Base-by-base conservation (phyloP, 2,329 filamentous ascomycete species). In the Dactylellina cionopaga region DNA sequence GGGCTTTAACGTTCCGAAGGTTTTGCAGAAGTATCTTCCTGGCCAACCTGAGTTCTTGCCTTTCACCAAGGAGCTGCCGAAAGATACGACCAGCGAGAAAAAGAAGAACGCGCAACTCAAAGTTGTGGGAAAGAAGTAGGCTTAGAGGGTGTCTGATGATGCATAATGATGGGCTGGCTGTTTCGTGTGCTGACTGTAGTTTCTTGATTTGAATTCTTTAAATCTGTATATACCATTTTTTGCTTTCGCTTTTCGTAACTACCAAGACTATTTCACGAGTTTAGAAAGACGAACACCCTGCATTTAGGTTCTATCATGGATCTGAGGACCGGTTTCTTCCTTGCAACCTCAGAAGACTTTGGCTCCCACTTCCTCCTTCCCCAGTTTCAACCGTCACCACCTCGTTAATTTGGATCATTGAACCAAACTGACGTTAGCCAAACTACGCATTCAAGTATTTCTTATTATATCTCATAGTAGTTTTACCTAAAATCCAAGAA, bases 31-130 rank as follows among this genome's bases (percentile, higher is more conserved):
- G 82, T 98, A 96, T 80, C 89, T 98, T 55, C 92, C 93, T 1
- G 94, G 93, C 31, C 85, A 92, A 39, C 92, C 92, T 0, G 92
- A 94, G 52, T 96, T 97, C 81, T 85, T 99, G 74, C 91, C 92
- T 1, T 99, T 90, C 79, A 87, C 88, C 59, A 95, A 92, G 83
- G 94, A 96, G 76, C 83, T 94, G 35, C 88, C 91, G 9, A 93
- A 94, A 81, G 88, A 92, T 76, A 84, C 85, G 9, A 89, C 87
- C 37, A 88, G 86, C 39, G 81, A 84, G 75, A 89, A 88, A 80
- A 79, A 80, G 27, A 72, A 72, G 68, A 85, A 85, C 27, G 59
- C 65, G 27, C 69, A 74, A 22, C 60, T 68, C 15, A 74, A 74
- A 43, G 62, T 74, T 37, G 63, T 74, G 51, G 69, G 69, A 4